A percentile compares a stretch with the other conserved stretches of the same genome.
Evolutionary conservation across 2,329 filamentous ascomycete genomes (phyloP).

Genomic region (Trichoderma simmonsii): DNA sequence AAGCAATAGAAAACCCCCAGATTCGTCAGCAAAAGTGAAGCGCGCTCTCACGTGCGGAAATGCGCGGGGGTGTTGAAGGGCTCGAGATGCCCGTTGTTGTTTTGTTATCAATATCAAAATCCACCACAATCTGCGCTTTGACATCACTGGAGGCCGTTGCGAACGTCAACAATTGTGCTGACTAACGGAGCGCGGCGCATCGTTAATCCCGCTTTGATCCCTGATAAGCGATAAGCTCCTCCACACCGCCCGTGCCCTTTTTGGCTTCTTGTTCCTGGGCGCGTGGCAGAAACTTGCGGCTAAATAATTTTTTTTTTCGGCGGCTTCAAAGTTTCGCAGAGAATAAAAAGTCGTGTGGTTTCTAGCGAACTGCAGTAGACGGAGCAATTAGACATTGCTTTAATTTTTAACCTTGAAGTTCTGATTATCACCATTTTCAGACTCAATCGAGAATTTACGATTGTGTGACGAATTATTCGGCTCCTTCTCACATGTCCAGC

Average conservation of each 20-base stretch:
- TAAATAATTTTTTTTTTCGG: constrained; percentile 6
- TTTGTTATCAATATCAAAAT: neutral
- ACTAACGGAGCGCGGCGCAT: constrained; percentile 20
- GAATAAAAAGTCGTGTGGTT: neutral
- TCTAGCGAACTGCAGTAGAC: neutral
- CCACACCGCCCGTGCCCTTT: constrained; percentile 10
- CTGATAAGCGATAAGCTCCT: constrained; percentile 23
- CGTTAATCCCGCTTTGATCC: constrained; percentile 4
- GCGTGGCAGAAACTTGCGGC: constrained; percentile 12
- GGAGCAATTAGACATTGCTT: neutral
- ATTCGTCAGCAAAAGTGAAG: neutral
- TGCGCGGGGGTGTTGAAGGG: neutral
- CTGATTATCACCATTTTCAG: neutral
- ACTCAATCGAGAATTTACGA: neutral
- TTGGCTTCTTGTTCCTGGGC: constrained; percentile 12
- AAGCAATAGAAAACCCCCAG: neutral
- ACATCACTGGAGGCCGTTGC: constrained; percentile 15
- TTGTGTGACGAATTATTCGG: neutral
- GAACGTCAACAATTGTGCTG: constrained; percentile 11
- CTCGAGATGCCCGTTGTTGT: neutral
- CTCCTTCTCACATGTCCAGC: constrained; percentile 9
- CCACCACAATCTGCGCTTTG: neutral
- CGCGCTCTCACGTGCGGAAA: neutral
- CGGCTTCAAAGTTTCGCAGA: neutral
- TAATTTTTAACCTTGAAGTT: neutral